Percentiles rank a stretch among this genome's conserved stretches.
phyloP scores from a whole-genome alignment of 2,329 filamentous ascomycete species.

The Talaromyces marneffei region DNA sequence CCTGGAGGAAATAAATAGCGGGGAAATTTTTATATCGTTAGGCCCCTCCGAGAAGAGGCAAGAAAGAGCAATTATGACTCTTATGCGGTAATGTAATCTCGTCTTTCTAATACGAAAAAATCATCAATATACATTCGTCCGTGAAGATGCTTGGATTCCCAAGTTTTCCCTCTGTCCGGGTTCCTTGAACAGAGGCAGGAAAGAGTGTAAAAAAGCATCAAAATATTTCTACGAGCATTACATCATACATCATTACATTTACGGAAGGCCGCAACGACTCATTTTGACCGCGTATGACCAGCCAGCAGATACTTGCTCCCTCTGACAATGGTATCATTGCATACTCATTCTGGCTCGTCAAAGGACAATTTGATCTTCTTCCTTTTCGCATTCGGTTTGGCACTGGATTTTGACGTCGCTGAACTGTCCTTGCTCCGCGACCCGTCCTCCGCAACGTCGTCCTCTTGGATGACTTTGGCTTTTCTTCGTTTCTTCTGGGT shows the following conservation, averaged over 20 bases:
- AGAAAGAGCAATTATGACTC: conserved; percentile 14
- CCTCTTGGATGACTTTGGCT: conserved; percentile 34
- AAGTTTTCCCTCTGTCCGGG: too few relatives aligned
- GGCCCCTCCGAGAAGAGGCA: not conserved
- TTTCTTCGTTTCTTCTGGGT: conserved; percentile 39
- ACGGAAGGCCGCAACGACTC: not conserved
- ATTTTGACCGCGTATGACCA: not conserved
- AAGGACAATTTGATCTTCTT: conserved; percentile 44
- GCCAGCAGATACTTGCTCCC: not conserved
- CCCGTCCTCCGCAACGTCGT: conserved; percentile 19
- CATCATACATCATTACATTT: conserved; percentile 8
- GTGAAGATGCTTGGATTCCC: not conserved
- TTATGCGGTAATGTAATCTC: conserved; percentile 6
- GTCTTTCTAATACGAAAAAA: not conserved
- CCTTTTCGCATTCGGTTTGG: conserved; percentile 32
- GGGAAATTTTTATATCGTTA: conserved; percentile 10
- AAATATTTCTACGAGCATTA: not conserved
- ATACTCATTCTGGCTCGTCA: conserved; percentile 28
- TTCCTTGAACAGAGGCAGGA: not conserved
- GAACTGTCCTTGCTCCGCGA: conserved; percentile 20
- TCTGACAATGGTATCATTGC: not conserved
- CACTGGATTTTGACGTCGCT: conserved; percentile 11
- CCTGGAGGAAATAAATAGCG: not conserved
- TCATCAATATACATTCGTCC: not conserved
- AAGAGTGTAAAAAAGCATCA: not conserved